Conservation (phyloP, 108 stramenopile genomes). For the Licmophora abbreviata region DNA sequence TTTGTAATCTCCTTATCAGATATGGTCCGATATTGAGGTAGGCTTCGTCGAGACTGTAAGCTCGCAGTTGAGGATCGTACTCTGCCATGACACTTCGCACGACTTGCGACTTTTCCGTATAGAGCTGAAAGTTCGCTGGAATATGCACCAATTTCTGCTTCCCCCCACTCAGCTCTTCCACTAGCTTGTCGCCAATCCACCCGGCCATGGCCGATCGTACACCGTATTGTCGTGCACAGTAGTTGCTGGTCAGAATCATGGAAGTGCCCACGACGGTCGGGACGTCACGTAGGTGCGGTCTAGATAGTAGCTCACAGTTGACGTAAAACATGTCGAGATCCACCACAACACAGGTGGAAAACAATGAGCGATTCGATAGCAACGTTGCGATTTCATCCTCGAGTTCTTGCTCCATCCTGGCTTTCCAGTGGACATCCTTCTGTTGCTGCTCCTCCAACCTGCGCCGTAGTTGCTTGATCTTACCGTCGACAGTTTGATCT, state of each 20-base stretch:
- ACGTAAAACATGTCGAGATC: constrained; percentile 96
- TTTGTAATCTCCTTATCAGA: constrained; percentile 29
- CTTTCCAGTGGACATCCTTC: constrained; percentile 1
- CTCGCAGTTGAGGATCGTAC: constrained; percentile 79
- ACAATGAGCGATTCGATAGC: constrained; percentile 15
- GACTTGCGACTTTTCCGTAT: constrained; percentile 59
- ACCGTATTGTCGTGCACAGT: constrained; percentile 85
- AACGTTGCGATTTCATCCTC: constrained; percentile 17
- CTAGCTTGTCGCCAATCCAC: constrained; percentile 85
- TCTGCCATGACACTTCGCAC: constrained; percentile 63
- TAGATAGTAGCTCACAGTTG: constrained; percentile 69
- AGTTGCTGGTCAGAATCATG: constrained; percentile 94
- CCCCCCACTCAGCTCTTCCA: constrained; percentile 60
- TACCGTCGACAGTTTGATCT: constrained; percentile 54
- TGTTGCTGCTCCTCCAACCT: constrained; percentile 23
- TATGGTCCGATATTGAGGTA: constrained; percentile 87
- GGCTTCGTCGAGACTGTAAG: constrained; percentile 89
- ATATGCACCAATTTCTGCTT: constrained; percentile 60
- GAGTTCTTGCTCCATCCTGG: constrained; percentile 6
- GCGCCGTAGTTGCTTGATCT: constrained; percentile 33
- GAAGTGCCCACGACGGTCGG: constrained; percentile 87
- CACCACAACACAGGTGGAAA: constrained; percentile 77
- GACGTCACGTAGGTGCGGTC: constrained; percentile 72
- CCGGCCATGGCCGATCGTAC: constrained; percentile 98
- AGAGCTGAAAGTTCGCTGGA: constrained; percentile 69